A percentile compares a stretch with the other conserved stretches of the same genome.
phyloP scores from a whole-genome alignment of 2,329 filamentous ascomycete species.

The Mollisiaceae sp. region DNA sequence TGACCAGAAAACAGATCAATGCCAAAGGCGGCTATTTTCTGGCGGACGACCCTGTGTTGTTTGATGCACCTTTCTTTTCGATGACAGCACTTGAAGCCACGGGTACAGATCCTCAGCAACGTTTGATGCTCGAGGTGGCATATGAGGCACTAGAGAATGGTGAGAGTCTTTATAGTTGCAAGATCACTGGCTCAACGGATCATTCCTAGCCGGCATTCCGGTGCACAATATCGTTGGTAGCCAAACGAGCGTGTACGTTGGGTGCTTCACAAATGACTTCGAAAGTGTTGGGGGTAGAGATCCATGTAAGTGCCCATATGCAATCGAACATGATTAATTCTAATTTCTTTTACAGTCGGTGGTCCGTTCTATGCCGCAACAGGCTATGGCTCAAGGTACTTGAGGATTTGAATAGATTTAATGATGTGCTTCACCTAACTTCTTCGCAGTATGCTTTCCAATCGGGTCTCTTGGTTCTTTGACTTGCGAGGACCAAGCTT shows the following conservation, averaged over 20 bases:
- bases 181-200: background rate
- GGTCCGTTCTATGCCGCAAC: constrained; percentile 13
- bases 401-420: background rate
- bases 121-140: constrained; percentile 24
- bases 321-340: constrained; percentile 32
- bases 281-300: constrained; percentile 6
- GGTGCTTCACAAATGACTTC: constrained; percentile 40
- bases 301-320: constrained; percentile 17
- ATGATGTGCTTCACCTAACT: constrained; percentile 25
- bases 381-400: constrained; percentile 15
- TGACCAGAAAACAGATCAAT: constrained; percentile 5
- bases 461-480: constrained; percentile 9
- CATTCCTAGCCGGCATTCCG: constrained; percentile 16
- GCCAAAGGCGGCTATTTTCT: constrained; percentile 12
- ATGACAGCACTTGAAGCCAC: constrained; percentile 44
- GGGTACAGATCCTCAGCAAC: constrained; percentile 28
- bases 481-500: constrained; percentile 9
- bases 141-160: constrained; percentile 19
- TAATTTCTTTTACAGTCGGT: background rate
- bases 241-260: constrained; percentile 41
- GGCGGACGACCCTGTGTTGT: constrained; percentile 25
- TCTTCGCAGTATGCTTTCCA: background rate
- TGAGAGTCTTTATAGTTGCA: background rate
- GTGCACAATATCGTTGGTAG: constrained; percentile 24
- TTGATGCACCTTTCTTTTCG: constrained; percentile 48